phyloP scores from a whole-genome alignment of 176 grass and related monocot species.

The Carex littledalei region DNA sequence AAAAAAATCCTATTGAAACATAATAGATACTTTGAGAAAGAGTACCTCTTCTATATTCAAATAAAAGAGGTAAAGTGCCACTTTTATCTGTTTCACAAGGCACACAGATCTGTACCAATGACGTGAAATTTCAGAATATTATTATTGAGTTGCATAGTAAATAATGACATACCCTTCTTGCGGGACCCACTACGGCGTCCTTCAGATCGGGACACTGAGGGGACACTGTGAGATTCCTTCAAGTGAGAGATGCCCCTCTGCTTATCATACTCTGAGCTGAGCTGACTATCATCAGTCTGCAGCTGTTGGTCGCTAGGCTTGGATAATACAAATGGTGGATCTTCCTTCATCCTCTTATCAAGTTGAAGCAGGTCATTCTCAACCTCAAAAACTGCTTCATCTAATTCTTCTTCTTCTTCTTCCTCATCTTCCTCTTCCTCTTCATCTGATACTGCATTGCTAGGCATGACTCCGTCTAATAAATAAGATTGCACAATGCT shows the following conservation, averaged over 20 bases:
- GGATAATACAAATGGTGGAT: slow-evolving; percentile 16
- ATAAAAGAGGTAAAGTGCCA: neutral
- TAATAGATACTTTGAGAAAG: neutral
- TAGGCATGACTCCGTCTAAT: slow-evolving; percentile 84
- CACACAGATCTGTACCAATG: neutral
- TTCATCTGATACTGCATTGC: slow-evolving; percentile 72
- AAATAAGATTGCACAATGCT: slow-evolving; percentile 89
- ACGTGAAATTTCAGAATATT: neutral
- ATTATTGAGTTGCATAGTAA: neutral
- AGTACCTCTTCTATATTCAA: neutral
- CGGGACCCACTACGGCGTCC: slow-evolving; percentile 60
- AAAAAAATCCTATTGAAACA: neutral
- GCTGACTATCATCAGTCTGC: slow-evolving; percentile 55
- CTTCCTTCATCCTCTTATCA: slow-evolving; percentile 48
- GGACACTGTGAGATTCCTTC: slow-evolving; percentile 41
- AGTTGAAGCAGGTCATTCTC: slow-evolving; percentile 51
- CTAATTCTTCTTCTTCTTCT: slow-evolving; percentile 65
- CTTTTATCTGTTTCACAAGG: neutral
- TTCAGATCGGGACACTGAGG: slow-evolving; percentile 59
- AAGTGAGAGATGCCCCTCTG: slow-evolving; percentile 43
- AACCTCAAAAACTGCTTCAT: slow-evolving; percentile 49
- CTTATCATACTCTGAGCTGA: slow-evolving; percentile 65
- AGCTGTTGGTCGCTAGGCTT: slow-evolving; percentile 38
- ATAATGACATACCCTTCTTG: slow-evolving; percentile 52
- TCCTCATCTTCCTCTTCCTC: slow-evolving; percentile 62